Evolutionary conservation across 352 stramenopile species (phyloP).

Genomic region (Phytophthora pini): DNA sequence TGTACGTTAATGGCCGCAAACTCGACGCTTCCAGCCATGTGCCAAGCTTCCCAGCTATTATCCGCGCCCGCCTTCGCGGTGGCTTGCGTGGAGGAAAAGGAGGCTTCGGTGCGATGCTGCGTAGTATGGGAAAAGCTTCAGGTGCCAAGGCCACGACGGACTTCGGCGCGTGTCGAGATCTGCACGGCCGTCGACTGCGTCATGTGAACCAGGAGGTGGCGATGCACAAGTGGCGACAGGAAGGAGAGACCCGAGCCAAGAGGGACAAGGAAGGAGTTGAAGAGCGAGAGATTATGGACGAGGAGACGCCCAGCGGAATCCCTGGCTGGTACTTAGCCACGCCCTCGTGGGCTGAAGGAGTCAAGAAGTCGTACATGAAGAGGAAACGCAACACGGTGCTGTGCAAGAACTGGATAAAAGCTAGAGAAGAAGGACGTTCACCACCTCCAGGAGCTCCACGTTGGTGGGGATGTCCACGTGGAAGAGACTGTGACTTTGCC

Average conservation of each 20-base stretch:
- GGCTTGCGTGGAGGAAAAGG: constrained; percentile 83
- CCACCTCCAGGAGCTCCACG: constrained; percentile 58
- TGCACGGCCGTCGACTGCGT: constrained; percentile 78
- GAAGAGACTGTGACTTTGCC: constrained; percentile 84
- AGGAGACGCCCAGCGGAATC: constrained; percentile 87
- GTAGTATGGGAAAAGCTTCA: constrained; percentile 78
- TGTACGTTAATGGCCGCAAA: constrained; percentile 64
- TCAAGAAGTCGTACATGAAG: constrained; percentile 90
- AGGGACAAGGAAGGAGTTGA: constrained; percentile 56
- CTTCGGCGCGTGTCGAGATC: constrained; percentile 83
- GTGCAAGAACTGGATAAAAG: constrained; percentile 77
- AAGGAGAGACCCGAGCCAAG: constrained; percentile 53
- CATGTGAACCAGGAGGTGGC: constrained; percentile 91
- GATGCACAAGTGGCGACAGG: constrained; percentile 82
- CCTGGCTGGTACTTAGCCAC: constrained; percentile 84
- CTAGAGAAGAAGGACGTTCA: constrained; percentile 47
- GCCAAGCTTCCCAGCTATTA: constrained; percentile 56
- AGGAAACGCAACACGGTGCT: constrained; percentile 79
- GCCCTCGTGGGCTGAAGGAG: constrained; percentile 82
- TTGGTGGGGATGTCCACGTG: constrained; percentile 87
- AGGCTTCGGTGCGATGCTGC: constrained; percentile 87
- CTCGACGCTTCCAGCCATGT: constrained; percentile 40
- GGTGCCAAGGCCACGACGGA: constrained; percentile 74
- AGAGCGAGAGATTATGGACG: constrained; percentile 74
- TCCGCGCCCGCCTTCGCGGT: constrained; percentile 68